Conservation (phyloP, 371 early-diverging fungal genomes). For the Entomophthora muscae region DNA sequence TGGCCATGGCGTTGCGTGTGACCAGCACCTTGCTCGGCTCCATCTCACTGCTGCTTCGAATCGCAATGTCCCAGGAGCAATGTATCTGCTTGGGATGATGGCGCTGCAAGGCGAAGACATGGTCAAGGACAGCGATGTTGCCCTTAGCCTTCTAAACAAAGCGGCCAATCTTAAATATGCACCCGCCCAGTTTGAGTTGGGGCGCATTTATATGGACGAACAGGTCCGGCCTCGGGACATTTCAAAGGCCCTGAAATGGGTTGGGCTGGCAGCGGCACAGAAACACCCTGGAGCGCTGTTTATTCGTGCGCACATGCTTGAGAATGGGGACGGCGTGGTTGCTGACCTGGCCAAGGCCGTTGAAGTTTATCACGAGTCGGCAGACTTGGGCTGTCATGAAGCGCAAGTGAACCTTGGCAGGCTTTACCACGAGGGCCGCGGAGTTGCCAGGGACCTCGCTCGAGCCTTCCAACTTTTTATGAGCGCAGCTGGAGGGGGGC, state of each 20-base stretch:
- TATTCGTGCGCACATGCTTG: slow-evolving; percentile 79
- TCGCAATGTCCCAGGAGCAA: slow-evolving; percentile 60
- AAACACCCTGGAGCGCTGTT: slow-evolving; percentile 62
- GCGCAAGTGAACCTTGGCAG: slow-evolving; percentile 54
- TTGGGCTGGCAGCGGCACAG: slow-evolving; percentile 35
- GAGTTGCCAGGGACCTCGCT: slow-evolving; percentile 28
- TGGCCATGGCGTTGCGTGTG: slow-evolving; percentile 12
- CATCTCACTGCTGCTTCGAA: slow-evolving; percentile 6
- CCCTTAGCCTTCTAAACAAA: background rate
- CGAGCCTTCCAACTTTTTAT: slow-evolving; percentile 45
- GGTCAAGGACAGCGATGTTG: background rate
- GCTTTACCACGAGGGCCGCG: slow-evolving; percentile 53
- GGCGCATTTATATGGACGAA: slow-evolving; percentile 57
- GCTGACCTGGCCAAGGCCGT: slow-evolving; percentile 36
- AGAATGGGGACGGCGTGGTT: slow-evolving; percentile 53
- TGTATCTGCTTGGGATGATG: slow-evolving; percentile 57
- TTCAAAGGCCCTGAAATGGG: slow-evolving; percentile 44
- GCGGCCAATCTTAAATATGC: slow-evolving; percentile 44
- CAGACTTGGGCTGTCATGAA: slow-evolving; percentile 45
- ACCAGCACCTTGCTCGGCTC: slow-evolving; percentile 33
- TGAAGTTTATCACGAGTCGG: slow-evolving; percentile 39
- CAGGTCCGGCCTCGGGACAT: slow-evolving; percentile 46
- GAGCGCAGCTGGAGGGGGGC: slow-evolving; percentile 35
- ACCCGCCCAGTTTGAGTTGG: slow-evolving; percentile 56
- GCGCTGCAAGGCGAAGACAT: slow-evolving; percentile 40